These are phyloP conservation scores for Strigomonas galati DNA, from an alignment of 208 protist genomes.

Conservation along the genomic window DNA sequence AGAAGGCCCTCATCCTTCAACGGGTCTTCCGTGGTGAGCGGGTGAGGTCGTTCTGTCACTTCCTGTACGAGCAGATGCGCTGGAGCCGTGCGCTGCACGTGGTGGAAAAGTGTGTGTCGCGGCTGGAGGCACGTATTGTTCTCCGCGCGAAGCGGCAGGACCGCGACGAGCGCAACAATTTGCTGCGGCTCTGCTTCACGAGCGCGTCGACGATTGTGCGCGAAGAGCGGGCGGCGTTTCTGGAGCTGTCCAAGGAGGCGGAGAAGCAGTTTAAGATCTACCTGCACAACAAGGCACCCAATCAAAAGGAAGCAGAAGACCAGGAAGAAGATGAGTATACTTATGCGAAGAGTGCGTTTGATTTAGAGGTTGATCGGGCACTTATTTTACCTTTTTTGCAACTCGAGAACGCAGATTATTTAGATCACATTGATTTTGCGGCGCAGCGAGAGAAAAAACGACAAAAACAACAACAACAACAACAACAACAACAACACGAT, in stretches of 20 bases:
- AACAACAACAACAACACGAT: no score
- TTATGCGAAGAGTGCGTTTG: background rate
- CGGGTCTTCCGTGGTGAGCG: constrained; percentile 45
- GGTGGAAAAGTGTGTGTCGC: constrained; percentile 19
- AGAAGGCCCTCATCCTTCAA: constrained; percentile 30
- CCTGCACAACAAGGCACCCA: background rate
- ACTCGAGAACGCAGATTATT: background rate
- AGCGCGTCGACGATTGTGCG: constrained; percentile 27
- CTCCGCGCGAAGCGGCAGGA: constrained; percentile 19
- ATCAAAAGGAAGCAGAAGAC: background rate
- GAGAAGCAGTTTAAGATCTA: background rate
- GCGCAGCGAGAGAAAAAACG: background rate
- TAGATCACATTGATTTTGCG: background rate
- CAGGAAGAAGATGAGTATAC: background rate
- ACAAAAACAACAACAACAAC: no score
- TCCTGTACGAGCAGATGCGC: constrained; percentile 40
- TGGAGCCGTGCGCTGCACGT: constrained; percentile 25
- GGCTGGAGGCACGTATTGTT: constrained; percentile 22
- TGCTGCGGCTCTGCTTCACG: constrained; percentile 27
- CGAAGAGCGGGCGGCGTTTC: constrained; percentile 28
- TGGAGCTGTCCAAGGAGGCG: constrained; percentile 24
- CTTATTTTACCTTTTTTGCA: background rate
- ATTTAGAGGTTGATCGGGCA: background rate
- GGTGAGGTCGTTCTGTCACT: constrained; percentile 35
- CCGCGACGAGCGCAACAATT: constrained; percentile 34